A percentile compares a stretch with the other conserved stretches of the same genome.
phyloP scores from a whole-genome alignment of 1,139 yeast species.

The Blastobotrys petasosporus region DNA sequence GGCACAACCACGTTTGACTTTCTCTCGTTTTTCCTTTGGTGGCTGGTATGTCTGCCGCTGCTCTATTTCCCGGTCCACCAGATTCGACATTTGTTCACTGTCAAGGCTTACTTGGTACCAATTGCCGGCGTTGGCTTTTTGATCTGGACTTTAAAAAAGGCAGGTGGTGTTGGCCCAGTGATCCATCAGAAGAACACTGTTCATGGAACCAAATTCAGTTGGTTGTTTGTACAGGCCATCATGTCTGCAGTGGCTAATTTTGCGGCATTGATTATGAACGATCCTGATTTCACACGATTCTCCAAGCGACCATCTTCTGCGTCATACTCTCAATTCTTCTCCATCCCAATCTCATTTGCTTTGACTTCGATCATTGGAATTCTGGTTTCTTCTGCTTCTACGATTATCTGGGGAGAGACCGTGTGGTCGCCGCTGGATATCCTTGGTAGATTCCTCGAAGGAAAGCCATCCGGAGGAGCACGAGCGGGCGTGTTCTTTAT shows the following conservation, averaged over 20 bases:
- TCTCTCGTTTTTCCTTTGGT: conserved; percentile 68
- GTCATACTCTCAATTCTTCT: conserved; percentile 48
- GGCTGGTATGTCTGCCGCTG: conserved; percentile 72
- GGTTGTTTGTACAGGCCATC: conserved; percentile 76
- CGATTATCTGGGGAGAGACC: conserved; percentile 59
- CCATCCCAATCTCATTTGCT: conserved; percentile 74
- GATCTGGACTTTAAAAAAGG: conserved; percentile 73
- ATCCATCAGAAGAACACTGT: conserved; percentile 45
- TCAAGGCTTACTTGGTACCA: conserved; percentile 70
- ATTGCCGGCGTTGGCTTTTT: conserved; percentile 74
- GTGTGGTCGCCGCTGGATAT: conserved; percentile 87
- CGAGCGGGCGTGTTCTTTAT: conserved; percentile 85
- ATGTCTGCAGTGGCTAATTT: conserved; percentile 81
- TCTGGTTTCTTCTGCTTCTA: conserved; percentile 76
- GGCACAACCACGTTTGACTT: conserved; percentile 64
- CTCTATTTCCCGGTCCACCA: conserved; percentile 77
- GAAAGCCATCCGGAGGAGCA: conserved; percentile 54
- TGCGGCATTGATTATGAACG: conserved; percentile 78
- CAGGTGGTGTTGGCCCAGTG: conserved; percentile 68
- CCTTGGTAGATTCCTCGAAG: conserved; percentile 56
- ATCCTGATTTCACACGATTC: conserved; percentile 87
- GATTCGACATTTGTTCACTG: conserved; percentile 73
- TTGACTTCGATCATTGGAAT: conserved; percentile 82
- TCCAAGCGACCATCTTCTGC: conserved; percentile 51
- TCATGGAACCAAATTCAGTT: conserved; percentile 57